These are phyloP conservation scores for Podospora tetraspora DNA, from an alignment of 495 filamentous ascomycete species.

Conservation along the genomic window DNA sequence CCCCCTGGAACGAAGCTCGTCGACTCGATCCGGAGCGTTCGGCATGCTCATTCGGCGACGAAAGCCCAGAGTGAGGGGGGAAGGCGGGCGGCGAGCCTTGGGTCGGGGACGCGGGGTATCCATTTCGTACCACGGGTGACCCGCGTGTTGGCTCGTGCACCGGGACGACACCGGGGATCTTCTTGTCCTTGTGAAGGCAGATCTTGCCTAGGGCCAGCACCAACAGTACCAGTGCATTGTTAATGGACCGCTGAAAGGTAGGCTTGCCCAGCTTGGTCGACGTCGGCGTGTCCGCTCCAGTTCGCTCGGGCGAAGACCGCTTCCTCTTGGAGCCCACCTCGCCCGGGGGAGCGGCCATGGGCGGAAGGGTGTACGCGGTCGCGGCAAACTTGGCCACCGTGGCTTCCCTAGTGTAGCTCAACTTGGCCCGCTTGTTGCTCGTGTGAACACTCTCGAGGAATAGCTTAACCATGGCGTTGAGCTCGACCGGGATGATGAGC, in stretches of 20 bases:
- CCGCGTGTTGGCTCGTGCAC: constrained; percentile 39
- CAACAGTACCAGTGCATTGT: constrained; percentile 73
- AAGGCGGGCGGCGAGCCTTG: constrained; percentile 47
- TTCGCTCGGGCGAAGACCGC: constrained; percentile 39
- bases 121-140: constrained; percentile 46
- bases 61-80: constrained; percentile 32
- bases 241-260: constrained; percentile 51
- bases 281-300: constrained; percentile 30
- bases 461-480: constrained; percentile 45
- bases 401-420: not conserved
- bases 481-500: constrained; percentile 55
- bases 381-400: constrained; percentile 28
- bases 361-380: constrained; percentile 10
- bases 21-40: constrained; percentile 39
- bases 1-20: constrained; percentile 41
- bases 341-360: constrained; percentile 20
- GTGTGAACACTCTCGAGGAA: constrained; percentile 43
- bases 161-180: constrained; percentile 55
- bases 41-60: constrained; percentile 44
- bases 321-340: constrained; percentile 56
- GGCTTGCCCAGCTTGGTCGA: constrained; percentile 38
- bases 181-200: constrained; percentile 55
- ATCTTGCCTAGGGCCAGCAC: constrained; percentile 84
- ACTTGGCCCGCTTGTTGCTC: constrained; percentile 18
- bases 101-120: constrained; percentile 29